Conservation (phyloP, 331 rosid species). For the Pyracantha coccinea region DNA sequence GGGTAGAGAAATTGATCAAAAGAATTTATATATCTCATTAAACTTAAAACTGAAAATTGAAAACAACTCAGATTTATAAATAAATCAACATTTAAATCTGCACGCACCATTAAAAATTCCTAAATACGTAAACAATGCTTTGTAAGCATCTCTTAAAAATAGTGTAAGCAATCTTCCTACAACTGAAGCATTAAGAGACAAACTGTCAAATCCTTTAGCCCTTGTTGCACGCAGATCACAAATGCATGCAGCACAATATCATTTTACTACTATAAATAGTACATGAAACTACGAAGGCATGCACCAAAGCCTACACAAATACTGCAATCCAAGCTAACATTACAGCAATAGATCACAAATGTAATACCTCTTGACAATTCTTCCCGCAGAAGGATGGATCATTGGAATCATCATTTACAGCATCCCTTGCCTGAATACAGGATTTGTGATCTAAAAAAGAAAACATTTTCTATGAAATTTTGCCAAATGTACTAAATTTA, state of each 20-base stretch:
- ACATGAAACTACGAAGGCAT: not conserved
- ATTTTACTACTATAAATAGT: not conserved
- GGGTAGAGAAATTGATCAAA: constrained; percentile 4
- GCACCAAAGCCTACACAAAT: not conserved
- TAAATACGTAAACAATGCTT: not conserved
- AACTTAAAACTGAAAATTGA: not conserved
- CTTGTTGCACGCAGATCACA: not conserved
- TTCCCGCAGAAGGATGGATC: constrained; percentile 53
- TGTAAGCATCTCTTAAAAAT: not conserved
- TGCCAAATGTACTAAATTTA: not conserved
- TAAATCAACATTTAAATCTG: not conserved
- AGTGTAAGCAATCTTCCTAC: not conserved
- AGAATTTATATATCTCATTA: not conserved
- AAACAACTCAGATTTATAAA: not conserved
- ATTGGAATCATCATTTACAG: constrained; percentile 21
- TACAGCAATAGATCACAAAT: constrained; percentile 9
- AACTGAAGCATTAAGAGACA: not conserved
- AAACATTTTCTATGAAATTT: not conserved
- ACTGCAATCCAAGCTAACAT: constrained; percentile 2
- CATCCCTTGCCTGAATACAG: constrained; percentile 42
- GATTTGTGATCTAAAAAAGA: constrained; percentile 53
- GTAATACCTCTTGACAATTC: constrained; percentile 66
- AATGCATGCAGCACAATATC: not conserved
- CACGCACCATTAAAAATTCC: not conserved
- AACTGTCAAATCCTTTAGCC: not conserved